phyloP scores from a whole-genome alignment of 1,284 basidiomycete genomes.

The Entoloma clypeatum region DNA sequence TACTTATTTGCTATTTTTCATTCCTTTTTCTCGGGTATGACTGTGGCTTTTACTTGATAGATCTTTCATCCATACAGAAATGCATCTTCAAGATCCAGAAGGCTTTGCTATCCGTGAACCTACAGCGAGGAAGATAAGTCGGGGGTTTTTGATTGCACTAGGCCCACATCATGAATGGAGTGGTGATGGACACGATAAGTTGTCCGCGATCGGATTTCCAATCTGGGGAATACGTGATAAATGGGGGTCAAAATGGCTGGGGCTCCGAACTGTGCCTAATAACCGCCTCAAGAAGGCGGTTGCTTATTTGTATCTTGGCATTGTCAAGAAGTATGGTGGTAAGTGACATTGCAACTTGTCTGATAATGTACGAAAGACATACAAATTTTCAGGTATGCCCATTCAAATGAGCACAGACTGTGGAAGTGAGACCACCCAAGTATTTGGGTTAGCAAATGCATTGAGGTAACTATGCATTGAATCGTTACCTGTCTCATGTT shows the following conservation, averaged over 20 bases:
- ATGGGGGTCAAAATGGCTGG: conserved; percentile 28
- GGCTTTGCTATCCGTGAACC: conserved; percentile 28
- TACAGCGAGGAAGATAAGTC: conserved; percentile 24
- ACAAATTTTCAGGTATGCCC: conserved; percentile 27
- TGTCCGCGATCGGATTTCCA: conserved; percentile 31
- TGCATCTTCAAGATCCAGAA: conserved; percentile 24
- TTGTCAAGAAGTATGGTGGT: conserved; percentile 29
- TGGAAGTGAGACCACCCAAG: conserved; percentile 29
- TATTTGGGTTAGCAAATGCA: conserved; percentile 29
- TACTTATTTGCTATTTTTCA: background rate
- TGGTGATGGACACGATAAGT: conserved; percentile 37
- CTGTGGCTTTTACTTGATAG: background rate
- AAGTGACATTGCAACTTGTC: conserved; percentile 7
- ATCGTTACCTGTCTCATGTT: conserved; percentile 9
- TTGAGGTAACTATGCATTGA: conserved; percentile 24
- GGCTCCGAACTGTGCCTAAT: conserved; percentile 33
- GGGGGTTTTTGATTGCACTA: conserved; percentile 17
- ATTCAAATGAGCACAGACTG: conserved; percentile 33
- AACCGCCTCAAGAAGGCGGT: conserved; percentile 27
- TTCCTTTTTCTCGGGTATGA: background rate
- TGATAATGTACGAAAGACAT: background rate
- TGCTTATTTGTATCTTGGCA: conserved; percentile 29
- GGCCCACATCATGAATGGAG: conserved; percentile 34
- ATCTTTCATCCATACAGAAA: conserved; percentile 15
- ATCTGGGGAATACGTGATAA: conserved; percentile 33